Conservation (phyloP, 2,329 filamentous ascomycete genomes). For the Celoporthe dispersa region DNA sequence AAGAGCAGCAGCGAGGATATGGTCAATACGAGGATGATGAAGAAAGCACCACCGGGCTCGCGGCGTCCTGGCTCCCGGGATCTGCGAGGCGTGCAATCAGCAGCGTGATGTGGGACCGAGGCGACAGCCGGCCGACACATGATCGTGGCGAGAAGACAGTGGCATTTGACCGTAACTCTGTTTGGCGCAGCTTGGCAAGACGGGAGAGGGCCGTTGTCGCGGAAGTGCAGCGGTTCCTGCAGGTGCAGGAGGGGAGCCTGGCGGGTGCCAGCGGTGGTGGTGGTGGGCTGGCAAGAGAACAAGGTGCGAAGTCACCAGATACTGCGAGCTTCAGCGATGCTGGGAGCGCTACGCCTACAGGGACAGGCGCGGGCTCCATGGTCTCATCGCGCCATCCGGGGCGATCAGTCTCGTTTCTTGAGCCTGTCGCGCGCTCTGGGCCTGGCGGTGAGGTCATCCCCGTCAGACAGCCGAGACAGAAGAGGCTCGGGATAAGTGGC, state of each 20-base stretch:
- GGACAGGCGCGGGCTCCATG: slow-evolving; percentile 44
- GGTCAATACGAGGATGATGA: slow-evolving; percentile 30
- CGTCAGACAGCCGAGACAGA: slow-evolving; percentile 59
- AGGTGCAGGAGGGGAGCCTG: slow-evolving; percentile 53
- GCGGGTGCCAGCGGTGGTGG: slow-evolving; percentile 40
- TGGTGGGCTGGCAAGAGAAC: background rate
- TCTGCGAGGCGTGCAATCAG: slow-evolving; percentile 35
- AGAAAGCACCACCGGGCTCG: slow-evolving; percentile 17
- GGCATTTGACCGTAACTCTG: slow-evolving; percentile 44
- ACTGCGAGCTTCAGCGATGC: slow-evolving; percentile 42
- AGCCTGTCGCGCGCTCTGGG: slow-evolving; percentile 44
- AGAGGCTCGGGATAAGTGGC: slow-evolving; percentile 60
- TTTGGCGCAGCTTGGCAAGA: slow-evolving; percentile 52
- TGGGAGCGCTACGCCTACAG: slow-evolving; percentile 48
- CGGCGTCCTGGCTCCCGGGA: slow-evolving; percentile 32
- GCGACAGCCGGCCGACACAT: slow-evolving; percentile 25
- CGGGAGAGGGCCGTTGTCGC: slow-evolving; percentile 51
- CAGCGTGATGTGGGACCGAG: slow-evolving; percentile 46
- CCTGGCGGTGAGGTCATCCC: slow-evolving; percentile 59
- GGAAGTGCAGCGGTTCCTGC: slow-evolving; percentile 53
- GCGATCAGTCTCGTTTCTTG: slow-evolving; percentile 46
- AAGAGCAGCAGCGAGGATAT: slow-evolving; percentile 33
- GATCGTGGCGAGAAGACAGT: slow-evolving; percentile 28
- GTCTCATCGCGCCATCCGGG: slow-evolving; percentile 39
- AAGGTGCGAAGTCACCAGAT: background rate